Evolutionary conservation across 768 basidiomycete genomes (phyloP).

Genomic region (Naganishia vishniacii): DNA sequence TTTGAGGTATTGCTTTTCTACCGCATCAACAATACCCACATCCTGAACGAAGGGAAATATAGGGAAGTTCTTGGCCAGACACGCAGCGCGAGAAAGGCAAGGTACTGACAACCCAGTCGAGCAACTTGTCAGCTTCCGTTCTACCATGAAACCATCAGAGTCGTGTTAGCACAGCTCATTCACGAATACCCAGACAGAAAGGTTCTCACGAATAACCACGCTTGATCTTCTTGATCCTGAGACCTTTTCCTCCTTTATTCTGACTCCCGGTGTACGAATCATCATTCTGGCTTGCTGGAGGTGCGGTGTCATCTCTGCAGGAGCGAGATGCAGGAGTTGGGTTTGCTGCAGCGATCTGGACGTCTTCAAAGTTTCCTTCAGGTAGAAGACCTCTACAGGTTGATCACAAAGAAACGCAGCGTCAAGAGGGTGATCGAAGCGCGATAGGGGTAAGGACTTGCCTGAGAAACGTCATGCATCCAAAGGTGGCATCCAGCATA

Average conservation of each 20-base stretch:
- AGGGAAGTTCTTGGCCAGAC: neutral
- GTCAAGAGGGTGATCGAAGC: neutral
- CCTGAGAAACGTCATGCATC: slow-evolving; percentile 28
- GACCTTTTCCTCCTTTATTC: slow-evolving; percentile 12
- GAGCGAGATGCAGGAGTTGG: neutral
- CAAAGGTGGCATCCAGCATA: slow-evolving; percentile 28
- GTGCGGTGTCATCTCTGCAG: neutral
- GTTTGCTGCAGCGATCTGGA: slow-evolving; percentile 15
- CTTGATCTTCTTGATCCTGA: slow-evolving; percentile 29
- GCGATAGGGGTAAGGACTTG: slow-evolving; percentile 2
- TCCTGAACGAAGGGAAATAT: neutral
- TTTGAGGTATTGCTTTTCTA: slow-evolving; percentile 28
- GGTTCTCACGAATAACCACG: slow-evolving; percentile 29
- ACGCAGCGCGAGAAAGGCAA: neutral
- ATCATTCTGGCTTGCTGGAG: slow-evolving; percentile 10
- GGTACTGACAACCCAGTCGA: slow-evolving; percentile 28
- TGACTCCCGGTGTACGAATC: neutral
- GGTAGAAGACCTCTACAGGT: slow-evolving; percentile 24
- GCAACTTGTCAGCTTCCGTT: slow-evolving; percentile 28
- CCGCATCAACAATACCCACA: slow-evolving; percentile 25
- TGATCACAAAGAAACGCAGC: too few species aligned
- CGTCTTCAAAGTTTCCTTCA: slow-evolving; percentile 27
- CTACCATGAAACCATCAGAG: neutral
- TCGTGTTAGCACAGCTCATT: too few species aligned
- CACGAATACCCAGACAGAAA: neutral